These are phyloP conservation scores for Penicillium sp. DNA, from an alignment of 2,329 filamentous ascomycete genomes.

Conservation along the genomic window DNA sequence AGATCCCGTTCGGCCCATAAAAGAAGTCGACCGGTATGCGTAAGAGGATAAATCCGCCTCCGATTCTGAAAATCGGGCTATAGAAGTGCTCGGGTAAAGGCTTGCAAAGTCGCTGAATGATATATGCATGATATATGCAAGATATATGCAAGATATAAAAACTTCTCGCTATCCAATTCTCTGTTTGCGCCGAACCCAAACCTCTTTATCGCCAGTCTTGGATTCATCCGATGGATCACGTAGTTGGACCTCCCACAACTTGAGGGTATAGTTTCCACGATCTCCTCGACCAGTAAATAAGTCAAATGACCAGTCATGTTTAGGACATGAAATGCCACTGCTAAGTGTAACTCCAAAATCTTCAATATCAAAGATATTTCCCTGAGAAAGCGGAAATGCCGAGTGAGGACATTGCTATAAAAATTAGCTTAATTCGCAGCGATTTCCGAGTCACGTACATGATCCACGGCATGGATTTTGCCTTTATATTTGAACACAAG, in stretches of 20 bases:
- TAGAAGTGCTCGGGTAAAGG: not conserved
- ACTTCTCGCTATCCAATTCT: constrained; percentile 23
- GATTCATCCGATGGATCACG: constrained; percentile 28
- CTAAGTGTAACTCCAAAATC: constrained; percentile 55
- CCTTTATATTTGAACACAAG: constrained; percentile 61
- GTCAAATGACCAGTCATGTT: constrained; percentile 68
- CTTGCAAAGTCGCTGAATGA: not conserved
- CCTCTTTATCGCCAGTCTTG: constrained; percentile 24
- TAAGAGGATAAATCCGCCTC: not conserved
- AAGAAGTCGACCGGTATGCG: too few relatives aligned
- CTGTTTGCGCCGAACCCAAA: constrained; percentile 35
- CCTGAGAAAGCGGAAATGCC: constrained; percentile 60
- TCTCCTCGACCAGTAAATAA: constrained; percentile 59
- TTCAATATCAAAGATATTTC: constrained; percentile 63
- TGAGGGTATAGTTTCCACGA: constrained; percentile 57
- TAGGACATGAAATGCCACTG: constrained; percentile 60
- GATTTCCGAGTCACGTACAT: constrained; percentile 44
- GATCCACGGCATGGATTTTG: constrained; percentile 63
- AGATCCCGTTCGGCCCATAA: too few relatives aligned
- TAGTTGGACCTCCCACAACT: constrained; percentile 60
- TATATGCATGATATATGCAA: not conserved
- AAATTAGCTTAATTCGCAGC: constrained; percentile 1
- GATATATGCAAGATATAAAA: not conserved
- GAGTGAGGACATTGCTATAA: constrained; percentile 61
- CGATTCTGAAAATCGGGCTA: not conserved